These are phyloP conservation scores for Colletotrichum filicis DNA, from an alignment of 2,329 filamentous ascomycete species.

Conservation along the genomic window DNA sequence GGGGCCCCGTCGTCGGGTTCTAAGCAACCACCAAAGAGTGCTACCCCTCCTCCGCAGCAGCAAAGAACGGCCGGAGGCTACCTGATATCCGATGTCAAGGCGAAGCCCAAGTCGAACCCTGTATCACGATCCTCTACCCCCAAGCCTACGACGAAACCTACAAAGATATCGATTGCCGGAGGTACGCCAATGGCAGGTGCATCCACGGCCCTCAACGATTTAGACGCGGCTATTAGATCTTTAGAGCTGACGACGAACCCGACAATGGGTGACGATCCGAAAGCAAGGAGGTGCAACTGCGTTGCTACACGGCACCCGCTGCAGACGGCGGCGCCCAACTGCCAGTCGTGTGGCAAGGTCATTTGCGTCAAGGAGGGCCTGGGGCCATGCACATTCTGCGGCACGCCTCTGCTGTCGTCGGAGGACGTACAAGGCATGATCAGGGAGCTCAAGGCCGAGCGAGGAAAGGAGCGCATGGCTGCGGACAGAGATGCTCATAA, in stretches of 20 bases:
- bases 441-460: constrained; percentile 82
- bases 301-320: constrained; percentile 89
- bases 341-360: constrained; percentile 91
- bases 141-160: constrained; percentile 54
- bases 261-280: constrained; percentile 66
- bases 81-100: constrained; percentile 81
- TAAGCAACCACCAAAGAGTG: constrained; percentile 40
- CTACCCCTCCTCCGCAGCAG: constrained; percentile 36
- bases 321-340: constrained; percentile 92
- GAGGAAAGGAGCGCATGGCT: constrained; percentile 87
- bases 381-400: constrained; percentile 93
- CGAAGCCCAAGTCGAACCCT: constrained; percentile 66
- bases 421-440: constrained; percentile 89
- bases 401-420: constrained; percentile 75
- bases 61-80: constrained; percentile 79
- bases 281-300: constrained; percentile 82
- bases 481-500: constrained; percentile 79
- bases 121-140: constrained; percentile 64
- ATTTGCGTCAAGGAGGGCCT: constrained; percentile 94
- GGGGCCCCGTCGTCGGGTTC: constrained; percentile 45
- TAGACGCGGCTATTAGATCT: constrained; percentile 85
- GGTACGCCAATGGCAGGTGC: constrained; percentile 86
- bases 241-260: constrained; percentile 95
- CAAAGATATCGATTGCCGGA: constrained; percentile 79
- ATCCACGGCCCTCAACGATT: constrained; percentile 76